Base-by-base conservation (phyloP, 179 eudicot species). In the Silene noctiflora region DNA sequence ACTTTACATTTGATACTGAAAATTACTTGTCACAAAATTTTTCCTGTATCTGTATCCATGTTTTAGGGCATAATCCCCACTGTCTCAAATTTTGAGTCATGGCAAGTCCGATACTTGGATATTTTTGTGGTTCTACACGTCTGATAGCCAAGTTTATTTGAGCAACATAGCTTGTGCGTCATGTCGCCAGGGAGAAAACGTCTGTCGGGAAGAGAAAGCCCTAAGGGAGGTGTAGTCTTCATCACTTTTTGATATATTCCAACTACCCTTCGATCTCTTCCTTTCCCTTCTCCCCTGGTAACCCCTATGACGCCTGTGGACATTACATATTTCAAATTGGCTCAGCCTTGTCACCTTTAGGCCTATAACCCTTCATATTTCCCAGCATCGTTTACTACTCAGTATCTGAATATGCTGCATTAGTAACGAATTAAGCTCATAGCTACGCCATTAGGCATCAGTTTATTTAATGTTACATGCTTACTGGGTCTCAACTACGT, bases 381-480 rank as follows among this genome's bases (percentile, higher is more conserved):
- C 22, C 72, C 48, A 19, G n/a, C 58, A 69, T 69, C 5, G 31
- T 46, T 10, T 42, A 42, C 72, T 42, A 68, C 2, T 67, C 24
- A 14, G 16, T 29, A 33, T 66, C 31, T 66, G 46, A 66, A 31
- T 29, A 20, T 68, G 55, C 72, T 68, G 55, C 72, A 11, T 14
- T 14, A 69, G 53, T 31, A 16, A 19, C 3, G 42, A 1, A 61
- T 22, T 21, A 39, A 55, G 58, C 39, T 75, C 53, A 60, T 64
- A 61, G 44, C 59, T 16, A 53, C 6, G 20, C 19, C 6, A 5
- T 69, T 39, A 69, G 35, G 39, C 22, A 11, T 13, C 17, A 2
- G 58, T 31, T 20, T 21, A 21, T 71, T 14, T 19, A 66, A n/a
- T 66, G 70, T 27, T 12, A 42, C 83, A 69, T 80, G 78, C 65